Percentiles rank a stretch among this genome's conserved stretches.
Evolutionary conservation across 2,329 filamentous ascomycete species (phyloP).

Genomic region (Seiridium unicorne): DNA sequence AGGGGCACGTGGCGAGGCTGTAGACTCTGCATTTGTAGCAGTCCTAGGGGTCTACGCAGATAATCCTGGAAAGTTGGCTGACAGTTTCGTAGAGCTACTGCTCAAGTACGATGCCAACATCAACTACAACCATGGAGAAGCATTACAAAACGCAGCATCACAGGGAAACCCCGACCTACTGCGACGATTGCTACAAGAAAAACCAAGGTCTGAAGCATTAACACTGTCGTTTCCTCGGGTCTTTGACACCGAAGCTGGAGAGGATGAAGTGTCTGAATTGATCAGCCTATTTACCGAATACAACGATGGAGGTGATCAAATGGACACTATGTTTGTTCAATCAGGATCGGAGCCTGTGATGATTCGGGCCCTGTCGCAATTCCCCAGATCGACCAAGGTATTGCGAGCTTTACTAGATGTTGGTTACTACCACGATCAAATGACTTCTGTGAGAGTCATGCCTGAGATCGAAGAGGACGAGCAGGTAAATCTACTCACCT

Average conservation of each 20-base stretch:
- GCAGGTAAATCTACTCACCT: constrained; percentile 55
- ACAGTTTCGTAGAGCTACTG: constrained; percentile 43
- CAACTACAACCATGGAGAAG: constrained; percentile 52
- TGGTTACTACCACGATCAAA: constrained; percentile 60
- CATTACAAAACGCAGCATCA: constrained; percentile 52
- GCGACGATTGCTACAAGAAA: constrained; percentile 45
- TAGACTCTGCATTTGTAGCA: constrained; percentile 43
- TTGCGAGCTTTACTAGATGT: constrained; percentile 52
- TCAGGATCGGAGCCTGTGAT: constrained; percentile 46
- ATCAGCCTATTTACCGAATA: constrained; percentile 52
- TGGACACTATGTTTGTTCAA: constrained; percentile 49
- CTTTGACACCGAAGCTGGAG: constrained; percentile 48
- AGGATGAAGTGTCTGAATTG: constrained; percentile 49
- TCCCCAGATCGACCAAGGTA: constrained; percentile 53
- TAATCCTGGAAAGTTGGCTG: constrained; percentile 37
- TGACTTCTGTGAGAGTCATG: constrained; percentile 40
- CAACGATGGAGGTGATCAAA: constrained; percentile 40
- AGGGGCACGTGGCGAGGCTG: constrained; percentile 43
- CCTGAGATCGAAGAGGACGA: constrained; percentile 50
- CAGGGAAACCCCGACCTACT: constrained; percentile 50
- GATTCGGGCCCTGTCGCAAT: constrained; percentile 51
- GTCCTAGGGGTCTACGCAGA: constrained; percentile 42
- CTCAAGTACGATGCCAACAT: constrained; percentile 42
- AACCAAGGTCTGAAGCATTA: constrained; percentile 48
- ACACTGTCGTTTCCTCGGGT: constrained; percentile 55